A percentile compares a stretch with the other conserved stretches of the same genome.
These are phyloP conservation scores for Gamarada debralockiae DNA, from an alignment of 495 filamentous ascomycete species.

Conservation along the genomic window DNA sequence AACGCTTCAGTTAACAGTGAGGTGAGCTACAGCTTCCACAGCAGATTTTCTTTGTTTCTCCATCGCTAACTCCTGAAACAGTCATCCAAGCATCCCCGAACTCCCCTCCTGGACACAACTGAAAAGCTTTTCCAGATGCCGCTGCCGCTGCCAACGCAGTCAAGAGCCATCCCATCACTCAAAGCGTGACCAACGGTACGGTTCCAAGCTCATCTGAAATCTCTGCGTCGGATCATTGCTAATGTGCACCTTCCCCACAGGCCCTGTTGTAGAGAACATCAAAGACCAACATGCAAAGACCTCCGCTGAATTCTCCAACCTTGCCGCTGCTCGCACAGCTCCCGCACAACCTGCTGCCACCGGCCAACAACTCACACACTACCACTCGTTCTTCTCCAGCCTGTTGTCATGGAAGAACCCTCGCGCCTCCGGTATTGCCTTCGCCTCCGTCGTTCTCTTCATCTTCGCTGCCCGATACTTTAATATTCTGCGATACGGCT, in stretches of 20 bases:
- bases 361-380: slow-evolving; percentile 88
- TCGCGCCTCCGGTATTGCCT: slow-evolving; percentile 82
- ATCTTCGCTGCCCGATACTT: slow-evolving; percentile 92
- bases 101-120: slow-evolving; percentile 16
- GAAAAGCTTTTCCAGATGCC: slow-evolving; percentile 27
- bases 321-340: slow-evolving; percentile 65
- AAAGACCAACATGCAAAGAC: slow-evolving; percentile 72
- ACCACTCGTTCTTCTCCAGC: slow-evolving; percentile 93
- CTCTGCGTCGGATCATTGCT: slow-evolving; percentile 2
- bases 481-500: slow-evolving; percentile 78
- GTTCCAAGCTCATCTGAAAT: slow-evolving; percentile 1
- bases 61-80: slow-evolving; percentile 18
- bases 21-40: slow-evolving; percentile 21
- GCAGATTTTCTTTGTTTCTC: slow-evolving; percentile 4
- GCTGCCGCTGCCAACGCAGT: slow-evolving; percentile 29
- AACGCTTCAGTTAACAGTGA: slow-evolving; percentile 29
- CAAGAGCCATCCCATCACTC: slow-evolving; percentile 33
- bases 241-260: slow-evolving; percentile 37
- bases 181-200: slow-evolving; percentile 29
- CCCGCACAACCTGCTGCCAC: slow-evolving; percentile 62
- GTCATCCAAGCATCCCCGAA: slow-evolving; percentile 13
- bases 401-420: slow-evolving; percentile 66
- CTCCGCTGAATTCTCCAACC: slow-evolving; percentile 65
- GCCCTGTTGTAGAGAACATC: slow-evolving; percentile 73
- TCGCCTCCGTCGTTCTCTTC: slow-evolving; percentile 63